Evolutionary conservation across 306 rosid genomes (phyloP), one percentile per base, ranked within the genome.

Genomic region (Oemleria cerasiformis): DNA sequence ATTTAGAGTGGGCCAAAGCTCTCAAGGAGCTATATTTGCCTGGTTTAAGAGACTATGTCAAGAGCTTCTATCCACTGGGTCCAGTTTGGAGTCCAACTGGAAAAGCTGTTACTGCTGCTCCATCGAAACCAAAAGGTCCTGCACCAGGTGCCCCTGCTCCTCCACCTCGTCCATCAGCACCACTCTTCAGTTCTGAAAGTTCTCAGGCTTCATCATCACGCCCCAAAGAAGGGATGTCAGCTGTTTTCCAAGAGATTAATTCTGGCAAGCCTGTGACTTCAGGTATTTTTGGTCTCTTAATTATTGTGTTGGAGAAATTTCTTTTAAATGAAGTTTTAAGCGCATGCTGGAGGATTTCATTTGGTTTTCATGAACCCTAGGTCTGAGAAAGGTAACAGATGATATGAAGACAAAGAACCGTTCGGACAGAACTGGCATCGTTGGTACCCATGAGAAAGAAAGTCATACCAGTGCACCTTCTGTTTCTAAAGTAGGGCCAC

Each of bases 1-100:
- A 95, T 77, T 88, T 89, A 57, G 97, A 95, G 86, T 95, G 97
- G 97, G 96, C 84, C 72, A 95, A 89, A 89, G 95, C 99, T 76
- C 77, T 95, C 49, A 95, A 95, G 84, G 99, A 95, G 75, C 83
- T 95, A 67, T 95, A 95, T 80, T 60, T 95, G 4, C 96, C 97
- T 75, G 99, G 99, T 73, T 78, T 95, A 86, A 88, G 92, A 73
- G 99, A 95, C 62, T 95, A 88, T 72, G 92, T 95, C 67, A 95
- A 95, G 86, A 80, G 86, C 66, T 79, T 80, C 82, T 75, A 85
- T 84, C 96, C 99, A 15, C 77, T 91, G 85, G 99, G 99, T 64
- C 97, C 96, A 68, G 89, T 85, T 43, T 95, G 99, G 99, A 88
- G 85, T 62, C 74, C 85, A 72, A 86, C 90, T 17, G 96, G 99